Evolutionary conservation across 192 early-diverging fungal genomes (phyloP).

Genomic region (Cladochytrium replicatum): DNA sequence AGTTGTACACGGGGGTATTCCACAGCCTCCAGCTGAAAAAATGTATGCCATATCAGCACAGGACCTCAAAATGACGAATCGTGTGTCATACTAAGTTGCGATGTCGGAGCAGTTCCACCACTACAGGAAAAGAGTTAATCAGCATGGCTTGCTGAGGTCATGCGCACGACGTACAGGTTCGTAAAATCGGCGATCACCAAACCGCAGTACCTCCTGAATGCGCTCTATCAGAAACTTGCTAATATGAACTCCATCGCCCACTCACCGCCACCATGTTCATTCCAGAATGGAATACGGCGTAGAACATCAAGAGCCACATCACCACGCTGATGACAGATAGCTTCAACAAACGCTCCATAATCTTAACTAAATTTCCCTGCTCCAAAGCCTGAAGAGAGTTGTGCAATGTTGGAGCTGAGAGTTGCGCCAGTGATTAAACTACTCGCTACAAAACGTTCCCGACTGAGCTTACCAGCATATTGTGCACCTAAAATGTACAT

Average conservation of each 20-base stretch:
- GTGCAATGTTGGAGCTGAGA: constrained; percentile 52
- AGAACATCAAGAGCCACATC: constrained; percentile 89
- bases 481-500: constrained; percentile 63
- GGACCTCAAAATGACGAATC: neutral
- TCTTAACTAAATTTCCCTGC: constrained; percentile 46
- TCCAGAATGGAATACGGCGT: constrained; percentile 68
- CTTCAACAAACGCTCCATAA: constrained; percentile 81
- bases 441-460: neutral
- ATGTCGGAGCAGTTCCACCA: constrained; percentile 84
- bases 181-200: constrained; percentile 84
- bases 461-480: constrained; percentile 15
- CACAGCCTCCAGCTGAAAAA: constrained; percentile 84
- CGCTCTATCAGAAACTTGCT: neutral
- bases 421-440: neutral
- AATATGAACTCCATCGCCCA: neutral
- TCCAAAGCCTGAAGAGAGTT: constrained; percentile 69
- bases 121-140: neutral
- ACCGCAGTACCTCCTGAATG: constrained; percentile 45
- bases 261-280: constrained; percentile 68
- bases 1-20: constrained; percentile 71
- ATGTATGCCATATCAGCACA: neutral
- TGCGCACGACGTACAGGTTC: constrained; percentile 7
- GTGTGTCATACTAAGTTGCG: constrained; percentile 57
- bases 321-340: constrained; percentile 55
- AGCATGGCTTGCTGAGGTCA: neutral